Conservation (phyloP, 371 early-diverging fungal genomes). For the Mucor racemosus region DNA sequence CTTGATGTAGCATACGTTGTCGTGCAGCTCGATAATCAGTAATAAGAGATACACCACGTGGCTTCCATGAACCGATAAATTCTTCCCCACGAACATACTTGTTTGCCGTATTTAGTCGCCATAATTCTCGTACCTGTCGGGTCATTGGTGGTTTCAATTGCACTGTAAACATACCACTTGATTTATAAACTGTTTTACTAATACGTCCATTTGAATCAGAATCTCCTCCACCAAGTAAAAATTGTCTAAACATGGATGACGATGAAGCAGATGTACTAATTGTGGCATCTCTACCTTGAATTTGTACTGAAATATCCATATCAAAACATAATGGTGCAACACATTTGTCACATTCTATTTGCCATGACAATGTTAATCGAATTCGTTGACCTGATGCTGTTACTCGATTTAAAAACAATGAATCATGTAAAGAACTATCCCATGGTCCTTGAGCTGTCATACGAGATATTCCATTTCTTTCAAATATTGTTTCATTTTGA, state of each 20-base stretch:
- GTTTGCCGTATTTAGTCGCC: constrained; percentile 75
- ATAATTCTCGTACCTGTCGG: constrained; percentile 62
- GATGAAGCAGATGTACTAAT: constrained; percentile 34
- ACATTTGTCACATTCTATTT: constrained; percentile 56
- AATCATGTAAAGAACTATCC: constrained; percentile 86
- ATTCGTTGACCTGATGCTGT: constrained; percentile 64
- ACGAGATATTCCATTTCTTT: constrained; percentile 54
- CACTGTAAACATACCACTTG: constrained; percentile 58
- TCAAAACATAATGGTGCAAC: constrained; percentile 50
- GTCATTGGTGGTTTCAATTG: constrained; percentile 62
- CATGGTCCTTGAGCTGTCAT: constrained; percentile 63
- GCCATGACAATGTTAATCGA: constrained; percentile 54
- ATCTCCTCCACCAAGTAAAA: constrained; percentile 24
- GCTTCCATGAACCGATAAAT: constrained; percentile 76
- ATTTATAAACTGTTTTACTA: constrained; percentile 36
- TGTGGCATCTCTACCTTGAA: constrained; percentile 37
- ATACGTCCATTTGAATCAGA: neutral
- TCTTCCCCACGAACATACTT: constrained; percentile 90
- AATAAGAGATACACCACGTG: constrained; percentile 74
- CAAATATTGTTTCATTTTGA: constrained; percentile 36
- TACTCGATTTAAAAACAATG: constrained; percentile 69
- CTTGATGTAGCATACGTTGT: constrained; percentile 36
- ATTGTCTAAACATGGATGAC: constrained; percentile 37
- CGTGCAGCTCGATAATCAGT: constrained; percentile 56
- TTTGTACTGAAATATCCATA: constrained; percentile 61